A percentile compares a stretch with the other conserved stretches of the same genome.
Evolutionary conservation across 2,329 filamentous ascomycete species (phyloP).

Genomic region (Neonectria sp.): DNA sequence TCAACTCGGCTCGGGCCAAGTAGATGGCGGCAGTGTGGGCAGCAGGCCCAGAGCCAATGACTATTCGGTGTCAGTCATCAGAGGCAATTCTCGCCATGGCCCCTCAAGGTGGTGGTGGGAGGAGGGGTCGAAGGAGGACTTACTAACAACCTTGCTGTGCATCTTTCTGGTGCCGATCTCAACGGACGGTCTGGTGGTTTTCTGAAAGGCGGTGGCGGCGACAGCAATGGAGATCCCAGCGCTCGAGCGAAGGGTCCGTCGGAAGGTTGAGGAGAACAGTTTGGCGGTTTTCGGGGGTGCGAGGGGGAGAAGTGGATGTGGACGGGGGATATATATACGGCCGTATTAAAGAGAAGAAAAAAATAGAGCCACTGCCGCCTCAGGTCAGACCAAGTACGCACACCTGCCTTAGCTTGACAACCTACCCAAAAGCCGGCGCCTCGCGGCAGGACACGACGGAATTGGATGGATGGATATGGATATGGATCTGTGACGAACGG

Average conservation of each 20-base stretch:
- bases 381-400: neutral
- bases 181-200: slow-evolving; percentile 56
- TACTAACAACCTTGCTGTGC: slow-evolving; percentile 94
- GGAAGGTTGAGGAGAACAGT: slow-evolving; percentile 90
- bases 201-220: slow-evolving; percentile 74
- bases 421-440: slow-evolving; percentile 6
- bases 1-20: slow-evolving; percentile 92
- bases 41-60: slow-evolving; percentile 95
- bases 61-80: slow-evolving; percentile 53
- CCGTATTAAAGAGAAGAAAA: neutral
- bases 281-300: slow-evolving; percentile 70
- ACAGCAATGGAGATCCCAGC: slow-evolving; percentile 82
- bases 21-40: slow-evolving; percentile 98
- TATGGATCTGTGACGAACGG: neutral
- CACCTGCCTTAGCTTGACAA: slow-evolving; percentile 3
- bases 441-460: slow-evolving; percentile 13
- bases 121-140: slow-evolving; percentile 47
- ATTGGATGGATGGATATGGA: slow-evolving; percentile 30
- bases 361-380: slow-evolving; percentile 1
- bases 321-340: slow-evolving; percentile 19
- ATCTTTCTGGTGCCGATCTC: slow-evolving; percentile 73
- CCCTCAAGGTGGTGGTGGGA: slow-evolving; percentile 13
- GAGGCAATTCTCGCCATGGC: neutral
- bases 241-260: slow-evolving; percentile 82
- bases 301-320: slow-evolving; percentile 20